A percentile compares a stretch with the other conserved stretches of the same genome.
These are phyloP conservation scores for Kwoniella sp. DNA, from an alignment of 768 basidiomycete species.

Conservation along the genomic window DNA sequence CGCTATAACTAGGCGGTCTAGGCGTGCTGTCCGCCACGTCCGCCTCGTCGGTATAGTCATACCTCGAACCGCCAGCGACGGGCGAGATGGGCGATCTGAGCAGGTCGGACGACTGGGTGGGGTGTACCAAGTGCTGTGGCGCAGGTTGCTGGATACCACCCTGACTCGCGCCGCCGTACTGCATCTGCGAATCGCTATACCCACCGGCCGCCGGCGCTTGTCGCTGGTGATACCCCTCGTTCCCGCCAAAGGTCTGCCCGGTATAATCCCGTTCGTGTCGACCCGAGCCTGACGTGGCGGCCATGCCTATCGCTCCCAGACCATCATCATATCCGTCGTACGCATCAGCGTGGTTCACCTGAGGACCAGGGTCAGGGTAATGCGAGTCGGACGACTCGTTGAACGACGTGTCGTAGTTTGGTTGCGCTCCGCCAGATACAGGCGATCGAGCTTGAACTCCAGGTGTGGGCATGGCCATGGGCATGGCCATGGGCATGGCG, in stretches of 20 bases:
- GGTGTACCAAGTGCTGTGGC: constrained; percentile 25
- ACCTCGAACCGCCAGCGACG: background rate
- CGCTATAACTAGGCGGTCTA: constrained; percentile 17
- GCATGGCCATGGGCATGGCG: too few species aligned
- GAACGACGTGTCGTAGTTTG: constrained; percentile 2
- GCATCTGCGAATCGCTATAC: constrained; percentile 12
- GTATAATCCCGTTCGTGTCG: constrained; percentile 30
- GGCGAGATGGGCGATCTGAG: constrained; percentile 15
- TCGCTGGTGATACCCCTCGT: background rate
- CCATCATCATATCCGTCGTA: constrained; percentile 40
- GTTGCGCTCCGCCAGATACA: background rate
- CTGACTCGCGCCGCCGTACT: background rate
- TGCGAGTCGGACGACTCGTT: constrained; percentile 9
- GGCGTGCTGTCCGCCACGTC: background rate
- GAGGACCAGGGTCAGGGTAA: constrained; percentile 20
- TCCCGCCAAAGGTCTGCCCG: constrained; percentile 16
- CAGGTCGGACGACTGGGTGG: constrained; percentile 5
- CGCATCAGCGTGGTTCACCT: constrained; percentile 15
- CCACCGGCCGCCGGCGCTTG: background rate
- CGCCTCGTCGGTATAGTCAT: background rate
- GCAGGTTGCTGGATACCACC: constrained; percentile 9
- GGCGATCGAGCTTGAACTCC: constrained; percentile 7
- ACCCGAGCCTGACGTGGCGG: constrained; percentile 9
- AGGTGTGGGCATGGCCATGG: constrained; percentile 12
- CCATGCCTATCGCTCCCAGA: constrained; percentile 31